Conservation (phyloP, 208 protist genomes). For the Wallacemonas rigidus region DNA sequence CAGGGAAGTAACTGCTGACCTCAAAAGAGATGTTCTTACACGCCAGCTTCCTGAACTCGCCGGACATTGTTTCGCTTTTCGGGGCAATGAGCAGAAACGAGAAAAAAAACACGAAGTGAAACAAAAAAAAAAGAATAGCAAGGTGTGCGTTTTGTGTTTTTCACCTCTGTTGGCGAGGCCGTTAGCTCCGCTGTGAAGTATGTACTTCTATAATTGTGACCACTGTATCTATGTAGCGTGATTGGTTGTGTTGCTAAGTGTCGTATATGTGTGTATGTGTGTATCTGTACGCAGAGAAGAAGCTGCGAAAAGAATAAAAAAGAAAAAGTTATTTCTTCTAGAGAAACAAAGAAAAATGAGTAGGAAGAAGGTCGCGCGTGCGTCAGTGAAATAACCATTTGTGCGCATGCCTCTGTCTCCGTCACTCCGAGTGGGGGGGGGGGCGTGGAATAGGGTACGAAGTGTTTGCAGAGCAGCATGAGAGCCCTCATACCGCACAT, state of each 20-base stretch:
- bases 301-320: too few relatives aligned
- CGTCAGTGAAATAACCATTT: too few relatives aligned
- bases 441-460: too few relatives aligned
- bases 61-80: not conserved
- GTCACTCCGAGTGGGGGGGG: too few relatives aligned
- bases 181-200: too few relatives aligned
- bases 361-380: slow-evolving; percentile 1
- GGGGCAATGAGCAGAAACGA: too few relatives aligned
- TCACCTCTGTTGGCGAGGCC: too few relatives aligned
- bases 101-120: not conserved
- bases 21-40: slow-evolving; percentile 46
- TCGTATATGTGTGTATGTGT: slow-evolving; percentile 2
- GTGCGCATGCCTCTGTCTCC: too few relatives aligned
- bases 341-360: slow-evolving; percentile 1
- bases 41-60: slow-evolving; percentile 23
- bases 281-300: not conserved
- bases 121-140: slow-evolving; percentile 11
- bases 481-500: too few relatives aligned
- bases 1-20: slow-evolving; percentile 49
- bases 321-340: not conserved
- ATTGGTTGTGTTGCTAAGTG: not conserved
- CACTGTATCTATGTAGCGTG: too few relatives aligned
- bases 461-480: too few relatives aligned
- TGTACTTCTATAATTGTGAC: too few relatives aligned
- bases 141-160: not conserved